Evolutionary conservation across 805 yeast species (phyloP), one percentile per base, ranked within the genome.

Genomic region (Barnettozyma wickerhamii): DNA sequence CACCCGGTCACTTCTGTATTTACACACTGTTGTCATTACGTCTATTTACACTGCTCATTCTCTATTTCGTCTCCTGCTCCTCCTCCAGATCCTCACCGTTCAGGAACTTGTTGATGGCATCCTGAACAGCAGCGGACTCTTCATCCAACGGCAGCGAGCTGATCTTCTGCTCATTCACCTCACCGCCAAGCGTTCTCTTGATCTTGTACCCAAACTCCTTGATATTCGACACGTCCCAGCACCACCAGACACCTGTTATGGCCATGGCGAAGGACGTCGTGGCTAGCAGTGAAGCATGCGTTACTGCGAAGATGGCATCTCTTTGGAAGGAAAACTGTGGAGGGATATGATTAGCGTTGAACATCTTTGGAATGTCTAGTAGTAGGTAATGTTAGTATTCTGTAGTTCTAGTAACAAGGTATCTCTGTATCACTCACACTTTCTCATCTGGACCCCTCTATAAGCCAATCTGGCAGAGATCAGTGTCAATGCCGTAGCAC

Each of bases 241-340:
- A 68, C 96, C 96, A 89, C 53, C 87, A 80, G 3, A 79, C 69
- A 2, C 95, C 95, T 30, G 85, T 75, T 2, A 80, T 66, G 5
- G 77, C 62, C 87, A 86, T 85, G 2, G 86, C 74, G 51, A 83
- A 74, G 0, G 87, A 76, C 1, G 88, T 74, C 0, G 80, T 72
- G 3, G 96, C 85, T 14, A 90, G 64, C 35, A 84, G 63, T 0
- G 95, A 77, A 2, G 96, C 95, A 30, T 85, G 81, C 0, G 82
- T 77, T 3, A 90, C 87, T 0, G 96, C 96, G 30, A 80, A 78
- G 26, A 87, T 76, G 2, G 96, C 96, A 59, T 89, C 96, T 40
- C 78, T 75, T 46, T 85, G 79, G 57, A 85, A 80, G 23, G 84
- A 81, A 55, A 81, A 84, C n/a, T 79, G 70, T 5, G 96, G 96